Conservation (phyloP, 192 early-diverging fungal species). For the Coemansia sp. region DNA sequence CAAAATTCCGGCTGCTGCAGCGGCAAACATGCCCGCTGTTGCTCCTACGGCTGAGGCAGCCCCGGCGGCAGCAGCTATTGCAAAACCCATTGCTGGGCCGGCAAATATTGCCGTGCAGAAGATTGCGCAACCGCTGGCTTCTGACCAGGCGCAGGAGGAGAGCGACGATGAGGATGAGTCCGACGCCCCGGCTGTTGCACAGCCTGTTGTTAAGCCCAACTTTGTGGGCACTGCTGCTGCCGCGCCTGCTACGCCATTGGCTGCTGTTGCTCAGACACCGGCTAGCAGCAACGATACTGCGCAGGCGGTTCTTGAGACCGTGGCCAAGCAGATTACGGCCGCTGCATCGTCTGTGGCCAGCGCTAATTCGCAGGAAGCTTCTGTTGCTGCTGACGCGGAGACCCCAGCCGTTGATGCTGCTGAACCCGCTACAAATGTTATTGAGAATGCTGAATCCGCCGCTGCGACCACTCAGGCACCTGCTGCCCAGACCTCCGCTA, state of each 20-base stretch:
- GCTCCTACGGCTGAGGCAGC: not conserved
- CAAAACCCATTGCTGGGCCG: too few relatives aligned
- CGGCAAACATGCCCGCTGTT: not conserved
- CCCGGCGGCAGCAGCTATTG: not conserved
- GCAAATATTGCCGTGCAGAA: constrained; percentile 1
- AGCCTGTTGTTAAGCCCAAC: not conserved
- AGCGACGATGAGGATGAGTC: constrained; percentile 5
- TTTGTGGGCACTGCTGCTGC: not conserved
- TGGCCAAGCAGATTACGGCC: not conserved
- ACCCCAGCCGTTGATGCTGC: not conserved
- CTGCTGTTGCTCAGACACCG: not conserved
- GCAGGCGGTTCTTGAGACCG: not conserved
- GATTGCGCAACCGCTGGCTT: not conserved
- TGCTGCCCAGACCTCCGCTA: constrained; percentile 2
- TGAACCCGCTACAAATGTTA: not conserved
- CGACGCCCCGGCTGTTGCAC: not conserved
- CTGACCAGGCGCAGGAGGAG: constrained; percentile 3
- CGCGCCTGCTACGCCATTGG: not conserved
- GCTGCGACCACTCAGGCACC: constrained; percentile 4
- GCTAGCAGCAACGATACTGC: not conserved
- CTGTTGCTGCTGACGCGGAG: not conserved
- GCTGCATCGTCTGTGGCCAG: not conserved
- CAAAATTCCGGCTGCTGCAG: not conserved
- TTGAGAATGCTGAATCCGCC: not conserved
- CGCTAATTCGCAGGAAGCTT: not conserved